phyloP scores from a whole-genome alignment of 768 basidiomycete species.

The Leccinum boreale region DNA sequence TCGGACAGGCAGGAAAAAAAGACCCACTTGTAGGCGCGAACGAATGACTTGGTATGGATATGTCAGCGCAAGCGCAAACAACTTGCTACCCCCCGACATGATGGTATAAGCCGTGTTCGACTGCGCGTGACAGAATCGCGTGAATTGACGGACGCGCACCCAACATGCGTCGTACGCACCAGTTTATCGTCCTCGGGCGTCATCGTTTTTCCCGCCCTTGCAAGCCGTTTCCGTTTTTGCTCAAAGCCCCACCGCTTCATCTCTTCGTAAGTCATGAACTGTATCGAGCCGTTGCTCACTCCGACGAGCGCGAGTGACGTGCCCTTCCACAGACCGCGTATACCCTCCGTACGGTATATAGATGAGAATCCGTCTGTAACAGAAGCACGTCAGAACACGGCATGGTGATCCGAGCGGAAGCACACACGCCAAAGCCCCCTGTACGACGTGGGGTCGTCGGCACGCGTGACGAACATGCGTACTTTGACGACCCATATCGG shows the following conservation, averaged over 20 bases:
- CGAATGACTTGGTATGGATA: constrained; percentile 98
- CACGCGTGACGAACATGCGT: constrained; percentile 85
- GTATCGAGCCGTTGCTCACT: constrained; percentile 90
- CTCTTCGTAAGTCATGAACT: constrained; percentile 96
- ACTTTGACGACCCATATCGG: constrained; percentile 98
- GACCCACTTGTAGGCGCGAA: constrained; percentile 81
- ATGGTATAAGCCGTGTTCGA: constrained; percentile 88
- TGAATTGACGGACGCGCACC: neutral
- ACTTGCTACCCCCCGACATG: constrained; percentile 90
- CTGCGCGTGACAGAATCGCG: constrained; percentile 37
- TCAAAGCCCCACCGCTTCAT: constrained; percentile 91
- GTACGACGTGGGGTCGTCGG: constrained; percentile 69
- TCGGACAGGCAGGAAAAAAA: neutral
- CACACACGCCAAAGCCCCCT: constrained; percentile 68
- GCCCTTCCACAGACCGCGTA: constrained; percentile 80
- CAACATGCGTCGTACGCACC: constrained; percentile 43
- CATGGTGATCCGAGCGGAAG: neutral
- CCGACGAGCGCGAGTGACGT: constrained; percentile 87
- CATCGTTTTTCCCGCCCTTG: constrained; percentile 60
- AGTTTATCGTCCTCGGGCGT: constrained; percentile 78
- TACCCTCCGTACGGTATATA: constrained; percentile 72
- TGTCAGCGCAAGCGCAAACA: constrained; percentile 76
- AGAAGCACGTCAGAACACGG: neutral
- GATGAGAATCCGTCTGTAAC: constrained; percentile 64
- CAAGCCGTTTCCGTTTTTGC: constrained; percentile 62